A percentile compares a stretch with the other conserved stretches of the same genome.
These are phyloP conservation scores for Sporothrix phasma DNA, from an alignment of 2,329 filamentous ascomycete species.

Conservation along the genomic window DNA sequence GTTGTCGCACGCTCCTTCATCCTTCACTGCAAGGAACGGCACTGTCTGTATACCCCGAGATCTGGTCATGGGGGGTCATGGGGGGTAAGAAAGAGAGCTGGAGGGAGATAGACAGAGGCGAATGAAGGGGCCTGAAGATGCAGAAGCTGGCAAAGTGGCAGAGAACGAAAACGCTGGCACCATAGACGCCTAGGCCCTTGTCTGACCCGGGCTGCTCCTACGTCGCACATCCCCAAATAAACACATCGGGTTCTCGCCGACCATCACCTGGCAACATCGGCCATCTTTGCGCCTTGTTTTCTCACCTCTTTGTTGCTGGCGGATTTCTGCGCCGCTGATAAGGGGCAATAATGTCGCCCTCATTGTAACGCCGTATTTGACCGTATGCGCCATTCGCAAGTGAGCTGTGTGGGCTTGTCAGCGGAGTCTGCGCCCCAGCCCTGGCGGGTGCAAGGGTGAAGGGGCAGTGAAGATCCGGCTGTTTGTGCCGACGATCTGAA, in stretches of 20 bases:
- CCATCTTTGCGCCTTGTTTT: neutral
- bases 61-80: neutral
- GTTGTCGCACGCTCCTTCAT: neutral
- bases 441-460: neutral
- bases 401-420: neutral
- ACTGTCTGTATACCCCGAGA: neutral
- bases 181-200: neutral
- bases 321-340: neutral
- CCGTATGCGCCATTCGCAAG: neutral
- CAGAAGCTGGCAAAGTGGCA: neutral
- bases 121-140: neutral
- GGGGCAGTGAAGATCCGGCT: constrained; percentile 2
- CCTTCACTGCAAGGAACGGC: constrained; percentile 1
- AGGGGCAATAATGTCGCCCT: neutral
- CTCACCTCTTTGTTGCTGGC: neutral
- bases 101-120: neutral
- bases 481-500: neutral
- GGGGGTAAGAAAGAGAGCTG: neutral
- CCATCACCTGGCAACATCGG: neutral
- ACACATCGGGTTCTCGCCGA: neutral
- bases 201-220: neutral
- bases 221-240: neutral
- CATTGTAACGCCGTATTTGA: neutral
- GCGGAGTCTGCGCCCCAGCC: neutral
- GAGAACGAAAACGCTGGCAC: neutral